These are phyloP conservation scores for Fusarium sp. DNA, from an alignment of 2,329 filamentous ascomycete genomes.

Conservation along the genomic window DNA sequence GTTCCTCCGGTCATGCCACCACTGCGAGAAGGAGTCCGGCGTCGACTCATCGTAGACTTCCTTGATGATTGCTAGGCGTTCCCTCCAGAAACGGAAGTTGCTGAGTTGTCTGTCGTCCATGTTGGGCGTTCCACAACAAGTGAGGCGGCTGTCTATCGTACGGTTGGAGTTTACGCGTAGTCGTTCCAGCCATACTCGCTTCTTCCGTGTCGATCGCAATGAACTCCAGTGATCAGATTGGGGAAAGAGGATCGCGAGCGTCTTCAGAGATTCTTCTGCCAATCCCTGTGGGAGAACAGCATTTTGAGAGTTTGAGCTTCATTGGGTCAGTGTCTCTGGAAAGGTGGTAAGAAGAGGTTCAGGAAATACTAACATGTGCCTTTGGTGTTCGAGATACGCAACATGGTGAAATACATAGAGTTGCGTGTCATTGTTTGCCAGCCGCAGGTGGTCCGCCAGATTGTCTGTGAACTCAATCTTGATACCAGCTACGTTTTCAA, in stretches of 20 bases:
- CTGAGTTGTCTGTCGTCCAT: not conserved
- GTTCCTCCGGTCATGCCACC: not conserved
- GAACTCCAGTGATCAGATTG: not conserved
- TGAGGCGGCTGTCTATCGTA: not conserved
- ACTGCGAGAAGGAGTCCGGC: not conserved
- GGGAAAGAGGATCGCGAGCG: not conserved
- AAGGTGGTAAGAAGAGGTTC: not conserved
- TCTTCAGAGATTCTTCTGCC: not conserved
- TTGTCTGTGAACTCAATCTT: not conserved
- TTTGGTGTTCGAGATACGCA: not conserved
- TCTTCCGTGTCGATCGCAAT: not conserved
- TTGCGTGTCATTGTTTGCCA: not conserved
- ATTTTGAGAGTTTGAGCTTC: not conserved
- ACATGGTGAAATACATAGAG: not conserved
- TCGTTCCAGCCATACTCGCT: not conserved
- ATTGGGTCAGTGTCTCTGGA: not conserved
- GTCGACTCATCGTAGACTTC: not conserved
- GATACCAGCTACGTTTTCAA: not conserved
- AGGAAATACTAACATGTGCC: not conserved
- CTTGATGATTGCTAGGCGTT: not conserved
- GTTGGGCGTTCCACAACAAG: not conserved
- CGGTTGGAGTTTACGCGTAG: not conserved
- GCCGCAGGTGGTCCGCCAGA: not conserved
- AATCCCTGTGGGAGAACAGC: not conserved
- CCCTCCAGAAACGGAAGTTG: not conserved